Evolutionary conservation across 2,329 filamentous ascomycete genomes (phyloP), one percentile per base, ranked within the genome.

Genomic region (Aspergillus fumigatus): DNA sequence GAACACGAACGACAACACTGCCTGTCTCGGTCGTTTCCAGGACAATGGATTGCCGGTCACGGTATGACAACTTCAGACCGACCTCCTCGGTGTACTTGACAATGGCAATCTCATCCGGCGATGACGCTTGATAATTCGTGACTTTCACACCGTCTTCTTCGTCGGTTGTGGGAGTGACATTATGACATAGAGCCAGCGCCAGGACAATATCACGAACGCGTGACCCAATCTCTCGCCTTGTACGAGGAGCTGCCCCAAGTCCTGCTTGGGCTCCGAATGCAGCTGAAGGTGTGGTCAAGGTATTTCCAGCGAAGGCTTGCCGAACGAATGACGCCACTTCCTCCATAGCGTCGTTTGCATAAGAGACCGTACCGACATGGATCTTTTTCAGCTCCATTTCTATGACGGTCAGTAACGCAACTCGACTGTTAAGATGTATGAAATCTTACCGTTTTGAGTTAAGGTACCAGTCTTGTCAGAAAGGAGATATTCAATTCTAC

Each of bases 381-480:
- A 99, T 93, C 75, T 99, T 99, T 71, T 95, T 96, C 82, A 99
- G 88, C 69, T 97, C 93, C 92, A 97, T 97, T 68, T 96, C 91
- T 82, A 58, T 7, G 54, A 26, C n/a, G 10, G 50, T 70, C 49
- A 64, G 61, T 57, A 70, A 54, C 27, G n/a, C 26, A 52, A 27
- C 17, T 14, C 25, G 23, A 27, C 25, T 14, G 7, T 14, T 5
- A 2, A 9, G 52, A 47, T 5, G 23, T 26, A 11, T 23, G 55
- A 9, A 14, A 25, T 66, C 75, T 64, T 72, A 81, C 79, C 84
- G 68, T 99, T 99, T 65, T 97, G 92, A 0, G 94, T 99, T 58
- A 99, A 75, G 1, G 94, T 99, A n/a, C 94, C 94, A 0, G 94
- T 99, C 75, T 99, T 99, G 74, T 99, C 94, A 61, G 91, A 97